Base-by-base conservation (phyloP, 306 rosid genomes). In the Purshia tridentata region DNA sequence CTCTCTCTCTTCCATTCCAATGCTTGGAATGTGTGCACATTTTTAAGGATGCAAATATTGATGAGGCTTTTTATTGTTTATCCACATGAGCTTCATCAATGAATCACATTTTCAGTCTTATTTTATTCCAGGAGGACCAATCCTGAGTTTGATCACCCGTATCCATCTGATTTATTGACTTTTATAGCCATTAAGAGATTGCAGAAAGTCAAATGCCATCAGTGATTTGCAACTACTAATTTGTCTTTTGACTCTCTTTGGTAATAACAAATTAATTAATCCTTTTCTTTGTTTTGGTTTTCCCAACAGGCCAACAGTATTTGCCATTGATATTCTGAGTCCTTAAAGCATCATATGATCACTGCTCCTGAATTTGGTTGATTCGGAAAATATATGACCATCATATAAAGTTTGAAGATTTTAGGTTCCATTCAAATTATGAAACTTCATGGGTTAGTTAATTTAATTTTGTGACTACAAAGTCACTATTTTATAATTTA, bases 121-220 rank as follows among this genome's bases (percentile, higher is more conserved):
- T 11, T 37, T 51, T 41, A 18, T 8, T 53, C 60, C 52, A 19
- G 51, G 14, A 50, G 49, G 40, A 55, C 84, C 86, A 82, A 84
- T 79, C 9, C 47, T 15, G 49, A 79, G 81, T 84, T 89, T 84
- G 94, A 84, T 84, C 69, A 81, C 83, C 94, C 81, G 77, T 56
- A 84, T 22, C 65, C 58, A 66, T 74, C 70, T 0, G 63, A 81
- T 69, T 39, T 10, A 42, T 85, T 86, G 89, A 86, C 87, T 79
- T 83, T 75, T 37, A 10, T 18, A 40, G 6, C 48, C 39, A 70
- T 58, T 40, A 72, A 14, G 29, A 8, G 8, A 8, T 41, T 22
- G n/a, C 9, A 39, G 37, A 6, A 20, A 49, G 81, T 82, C 84
- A 80, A 78, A 70, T 46, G 35, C 56, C n/a, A 68, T 35, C 53